A percentile compares a stretch with the other conserved stretches of the same genome.
Conservation (phyloP, 768 basidiomycete species). For the Pulveroboletus frians region DNA sequence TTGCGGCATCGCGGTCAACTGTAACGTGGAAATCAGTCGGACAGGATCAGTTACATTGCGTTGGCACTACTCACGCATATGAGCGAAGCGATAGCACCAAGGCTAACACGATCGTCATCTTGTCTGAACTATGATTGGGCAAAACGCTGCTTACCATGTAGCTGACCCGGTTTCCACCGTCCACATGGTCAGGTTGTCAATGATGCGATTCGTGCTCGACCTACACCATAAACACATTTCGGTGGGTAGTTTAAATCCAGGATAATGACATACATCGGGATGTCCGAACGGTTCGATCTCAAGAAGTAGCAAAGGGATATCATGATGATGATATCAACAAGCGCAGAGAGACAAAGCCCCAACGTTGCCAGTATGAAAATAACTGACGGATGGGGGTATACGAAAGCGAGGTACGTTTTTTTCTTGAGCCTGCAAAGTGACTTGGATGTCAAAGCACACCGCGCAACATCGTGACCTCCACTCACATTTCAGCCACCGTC, state of each 20-base stretch:
- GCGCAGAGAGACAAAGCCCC: constrained; percentile 41
- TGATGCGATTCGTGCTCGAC: constrained; percentile 19
- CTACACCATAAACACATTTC: not conserved
- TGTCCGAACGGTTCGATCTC: constrained; percentile 32
- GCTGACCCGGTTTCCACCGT: constrained; percentile 18
- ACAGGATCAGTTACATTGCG: not conserved
- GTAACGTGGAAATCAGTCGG: not conserved
- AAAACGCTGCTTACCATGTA: constrained; percentile 13
- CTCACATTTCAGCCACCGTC: constrained; percentile 19
- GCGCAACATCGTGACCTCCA: not conserved
- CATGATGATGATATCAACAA: constrained; percentile 44
- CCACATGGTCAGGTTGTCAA: constrained; percentile 20
- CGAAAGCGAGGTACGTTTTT: constrained; percentile 6
- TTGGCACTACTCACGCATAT: constrained; percentile 12
- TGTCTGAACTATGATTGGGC: not conserved
- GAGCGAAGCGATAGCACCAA: constrained; percentile 11
- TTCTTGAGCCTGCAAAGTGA: constrained; percentile 9
- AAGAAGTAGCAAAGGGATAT: constrained; percentile 40
- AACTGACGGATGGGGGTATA: constrained; percentile 2
- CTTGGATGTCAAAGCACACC: not conserved
- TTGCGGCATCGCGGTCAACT: constrained; percentile 20
- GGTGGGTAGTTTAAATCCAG: not conserved
- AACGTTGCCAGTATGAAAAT: not conserved
- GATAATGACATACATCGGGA: constrained; percentile 30
- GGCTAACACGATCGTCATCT: constrained; percentile 1